A percentile compares a stretch with the other conserved stretches of the same genome.
phyloP scores from a whole-genome alignment of 23 red algal genomes.

The Gracilariopsis chorda region DNA sequence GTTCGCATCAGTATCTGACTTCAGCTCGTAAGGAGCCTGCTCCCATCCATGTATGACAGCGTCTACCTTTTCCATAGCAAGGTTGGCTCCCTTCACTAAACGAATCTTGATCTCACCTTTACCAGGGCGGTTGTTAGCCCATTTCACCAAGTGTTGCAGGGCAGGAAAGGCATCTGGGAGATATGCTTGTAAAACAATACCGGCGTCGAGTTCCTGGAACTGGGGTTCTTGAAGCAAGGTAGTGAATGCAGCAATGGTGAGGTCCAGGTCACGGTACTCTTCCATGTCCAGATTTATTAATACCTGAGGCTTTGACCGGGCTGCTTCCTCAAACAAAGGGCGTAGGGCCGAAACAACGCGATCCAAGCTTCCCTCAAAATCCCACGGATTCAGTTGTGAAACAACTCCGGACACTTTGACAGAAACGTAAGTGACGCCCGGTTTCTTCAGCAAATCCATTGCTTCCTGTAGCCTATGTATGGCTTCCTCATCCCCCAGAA shows the following conservation, averaged over 20 bases:
- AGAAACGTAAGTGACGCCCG: slow-evolving; percentile 44
- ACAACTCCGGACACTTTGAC: slow-evolving; percentile 67
- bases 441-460: slow-evolving; percentile 37
- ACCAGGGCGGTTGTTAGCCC: slow-evolving; percentile 32
- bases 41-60: slow-evolving; percentile 55
- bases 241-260: slow-evolving; percentile 39
- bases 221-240: slow-evolving; percentile 8
- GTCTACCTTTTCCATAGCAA: slow-evolving; percentile 57
- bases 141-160: slow-evolving; percentile 28
- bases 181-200: slow-evolving; percentile 59
- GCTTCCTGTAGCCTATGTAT: slow-evolving; percentile 1
- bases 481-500: slow-evolving; percentile 45
- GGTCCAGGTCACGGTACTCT: slow-evolving; percentile 51
- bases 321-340: slow-evolving; percentile 19
- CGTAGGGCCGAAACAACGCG: slow-evolving; percentile 7
- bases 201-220: slow-evolving; percentile 48
- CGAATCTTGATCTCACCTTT: slow-evolving; percentile 46
- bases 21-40: slow-evolving; percentile 26
- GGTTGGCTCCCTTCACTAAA: slow-evolving; percentile 57
- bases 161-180: slow-evolving; percentile 47
- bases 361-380: slow-evolving; percentile 52
- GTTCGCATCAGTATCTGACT: slow-evolving; percentile 59
- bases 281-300: slow-evolving; percentile 71
- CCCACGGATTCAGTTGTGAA: slow-evolving; percentile 50
- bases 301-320: neutral